Base-by-base conservation (phyloP, 768 basidiomycete genomes). In the Terana coerulea region DNA sequence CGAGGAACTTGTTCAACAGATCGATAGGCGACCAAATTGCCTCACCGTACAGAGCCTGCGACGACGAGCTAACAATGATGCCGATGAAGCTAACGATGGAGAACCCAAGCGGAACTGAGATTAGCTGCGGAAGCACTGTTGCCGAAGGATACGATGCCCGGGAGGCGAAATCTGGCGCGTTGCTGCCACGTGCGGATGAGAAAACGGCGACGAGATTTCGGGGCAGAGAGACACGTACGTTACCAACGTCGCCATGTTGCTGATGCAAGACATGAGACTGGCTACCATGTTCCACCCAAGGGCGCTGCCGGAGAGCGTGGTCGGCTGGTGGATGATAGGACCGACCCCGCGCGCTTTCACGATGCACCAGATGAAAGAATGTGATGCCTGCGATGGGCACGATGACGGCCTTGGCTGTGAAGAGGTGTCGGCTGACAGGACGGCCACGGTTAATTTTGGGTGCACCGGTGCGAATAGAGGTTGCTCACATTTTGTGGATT, bases 21-120 rank as follows among this genome's bases (percentile, higher is more conserved):
- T 86, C 83, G 59, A 92, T 77, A 2, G 88, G 87, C 2, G 81
- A 82, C 90, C 88, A 91, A 47, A 92, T 78, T 12, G 83, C 79
- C 56, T 84, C 81, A 21, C 85, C 87, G 59, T 86, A 91, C 57
- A 91, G 84, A 12, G 81, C 76, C 55, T 82, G 74, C 17, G 85
- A 86, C 17, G 86, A 85, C 1, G 88, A 90, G 50, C 83, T 83
- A 56, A 93, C 88, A 46, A 90, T 80, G 64, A 93, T 88, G 1
- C 88, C 88, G 53, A 92, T 72, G 68, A 92, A 85, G 60, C 82
- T 83, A 59, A 88, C 83, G 47, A 90, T 63, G 22, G 82, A 81
- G 68, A 89, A 90, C 1, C 80, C 78, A 47, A 91, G 53, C 0
- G 90, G 89, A 26, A 90, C 77, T 0, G 88, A 76, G 54, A 89